Conservation (phyloP, 805 yeast species). For the Nematodospora valgi region DNA sequence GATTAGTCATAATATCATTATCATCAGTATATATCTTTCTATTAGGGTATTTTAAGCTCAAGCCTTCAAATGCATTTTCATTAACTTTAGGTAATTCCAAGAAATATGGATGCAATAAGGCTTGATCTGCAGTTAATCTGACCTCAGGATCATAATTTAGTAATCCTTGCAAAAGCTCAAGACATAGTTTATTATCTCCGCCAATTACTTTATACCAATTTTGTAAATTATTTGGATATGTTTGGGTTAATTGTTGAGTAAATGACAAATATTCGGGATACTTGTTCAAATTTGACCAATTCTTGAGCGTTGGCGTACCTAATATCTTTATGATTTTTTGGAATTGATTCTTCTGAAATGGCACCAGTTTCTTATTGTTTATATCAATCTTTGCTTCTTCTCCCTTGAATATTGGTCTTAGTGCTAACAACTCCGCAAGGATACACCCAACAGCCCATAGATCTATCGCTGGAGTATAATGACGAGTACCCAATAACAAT, state of each 20-base stretch:
- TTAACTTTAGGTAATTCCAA: conserved; percentile 63
- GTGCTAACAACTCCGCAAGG: conserved; percentile 81
- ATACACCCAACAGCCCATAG: conserved; percentile 97
- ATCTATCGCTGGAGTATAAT: conserved; percentile 90
- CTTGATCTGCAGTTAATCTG: conserved; percentile 74
- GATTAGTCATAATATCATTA: conserved; percentile 57
- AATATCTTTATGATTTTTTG: conserved; percentile 88
- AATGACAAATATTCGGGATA: conserved; percentile 74
- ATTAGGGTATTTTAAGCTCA: conserved; percentile 72
- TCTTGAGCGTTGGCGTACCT: conserved; percentile 78
- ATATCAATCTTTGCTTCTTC: conserved; percentile 93
- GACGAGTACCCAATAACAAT: conserved; percentile 82
- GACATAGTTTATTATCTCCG: conserved; percentile 58
- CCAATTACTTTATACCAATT: conserved; percentile 88
- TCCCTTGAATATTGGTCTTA: conserved; percentile 94
- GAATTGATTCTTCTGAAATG: conserved; percentile 91
- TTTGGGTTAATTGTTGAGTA: conserved; percentile 48
- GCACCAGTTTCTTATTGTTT: conserved; percentile 78
- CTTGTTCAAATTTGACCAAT: conserved; percentile 74
- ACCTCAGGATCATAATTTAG: conserved; percentile 80
- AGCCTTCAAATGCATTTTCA: conserved; percentile 77
- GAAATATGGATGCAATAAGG: conserved; percentile 78
- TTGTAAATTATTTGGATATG: conserved; percentile 65
- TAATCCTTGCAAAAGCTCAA: conserved; percentile 58
- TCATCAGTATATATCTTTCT: conserved; percentile 87